Conservation (phyloP, 2,329 filamentous ascomycete species). For the Albophoma yamanashiensis region DNA sequence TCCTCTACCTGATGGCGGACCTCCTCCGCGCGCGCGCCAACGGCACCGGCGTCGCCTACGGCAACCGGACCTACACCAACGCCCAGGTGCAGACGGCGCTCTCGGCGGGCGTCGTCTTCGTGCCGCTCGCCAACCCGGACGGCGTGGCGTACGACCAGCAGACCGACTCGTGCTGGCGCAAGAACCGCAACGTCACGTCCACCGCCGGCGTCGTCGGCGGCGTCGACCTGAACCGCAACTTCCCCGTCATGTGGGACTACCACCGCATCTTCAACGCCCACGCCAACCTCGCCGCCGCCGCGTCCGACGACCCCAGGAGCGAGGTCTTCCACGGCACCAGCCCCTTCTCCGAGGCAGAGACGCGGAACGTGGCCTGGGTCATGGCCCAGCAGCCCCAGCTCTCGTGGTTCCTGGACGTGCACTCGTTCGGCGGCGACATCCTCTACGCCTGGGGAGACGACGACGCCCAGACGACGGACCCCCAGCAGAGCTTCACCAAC, state of each 20-base stretch:
- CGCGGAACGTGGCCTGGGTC: constrained; percentile 40
- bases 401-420: constrained; percentile 48
- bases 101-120: constrained; percentile 39
- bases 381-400: constrained; percentile 37
- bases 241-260: constrained; percentile 47
- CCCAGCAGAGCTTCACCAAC: constrained; percentile 42
- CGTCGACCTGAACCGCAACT: constrained; percentile 46
- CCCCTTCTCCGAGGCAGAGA: constrained; percentile 45
- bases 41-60: constrained; percentile 39
- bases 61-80: constrained; percentile 37
- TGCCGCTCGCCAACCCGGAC: constrained; percentile 44
- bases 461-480: constrained; percentile 32
- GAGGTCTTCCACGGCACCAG: constrained; percentile 39
- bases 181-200: constrained; percentile 37
- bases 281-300: constrained; percentile 24
- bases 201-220: constrained; percentile 19
- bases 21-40: constrained; percentile 41
- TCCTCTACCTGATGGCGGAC: constrained; percentile 48
- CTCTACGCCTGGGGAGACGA: constrained; percentile 50
- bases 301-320: constrained; percentile 25
- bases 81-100: constrained; percentile 40
- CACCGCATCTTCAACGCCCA: constrained; percentile 26
- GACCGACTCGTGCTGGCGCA: constrained; percentile 41
- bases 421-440: constrained; percentile 40
- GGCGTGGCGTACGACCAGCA: constrained; percentile 41